phyloP scores from a whole-genome alignment of 2,329 filamentous ascomycete species.

The Didymella arachidicola region DNA sequence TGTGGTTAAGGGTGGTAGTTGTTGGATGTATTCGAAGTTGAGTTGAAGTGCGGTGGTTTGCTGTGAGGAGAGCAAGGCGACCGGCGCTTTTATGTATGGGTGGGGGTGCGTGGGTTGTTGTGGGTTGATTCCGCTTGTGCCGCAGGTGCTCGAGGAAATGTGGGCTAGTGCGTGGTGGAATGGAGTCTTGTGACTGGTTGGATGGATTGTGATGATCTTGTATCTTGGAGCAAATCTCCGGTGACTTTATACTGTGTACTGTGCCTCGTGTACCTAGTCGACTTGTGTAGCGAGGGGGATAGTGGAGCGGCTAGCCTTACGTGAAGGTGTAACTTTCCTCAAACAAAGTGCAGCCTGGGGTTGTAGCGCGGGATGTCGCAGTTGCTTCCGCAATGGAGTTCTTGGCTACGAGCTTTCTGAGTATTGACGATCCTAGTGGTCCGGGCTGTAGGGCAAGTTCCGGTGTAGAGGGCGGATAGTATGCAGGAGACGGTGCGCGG shows the following conservation, averaged over 20 bases:
- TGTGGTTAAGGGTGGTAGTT: constrained; percentile 17
- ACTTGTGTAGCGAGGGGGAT: constrained; percentile 18
- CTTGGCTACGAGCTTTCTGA: constrained; percentile 32
- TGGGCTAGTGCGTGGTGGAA: constrained; percentile 38
- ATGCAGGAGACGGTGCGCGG: constrained; percentile 19
- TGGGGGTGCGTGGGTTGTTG: constrained; percentile 17
- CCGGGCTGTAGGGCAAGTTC: constrained; percentile 26
- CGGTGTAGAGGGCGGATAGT: constrained; percentile 27
- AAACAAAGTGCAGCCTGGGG: constrained; percentile 19
- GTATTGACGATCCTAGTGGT: constrained; percentile 30
- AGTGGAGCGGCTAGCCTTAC: constrained; percentile 23
- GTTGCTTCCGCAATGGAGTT: constrained; percentile 29
- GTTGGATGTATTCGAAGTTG: constrained; percentile 17
- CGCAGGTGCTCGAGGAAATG: constrained; percentile 29
- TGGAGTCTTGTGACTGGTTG: constrained; percentile 36
- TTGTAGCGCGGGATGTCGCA: constrained; percentile 46
- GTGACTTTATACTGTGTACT: constrained; percentile 30
- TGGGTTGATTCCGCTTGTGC: constrained; percentile 28
- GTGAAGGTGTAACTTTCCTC: constrained; percentile 19
- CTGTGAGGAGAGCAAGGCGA: constrained; percentile 15
- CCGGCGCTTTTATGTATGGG: constrained; percentile 29
- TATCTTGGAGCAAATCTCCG: constrained; percentile 20
- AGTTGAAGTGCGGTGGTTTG: constrained; percentile 11
- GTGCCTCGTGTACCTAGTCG: constrained; percentile 7
- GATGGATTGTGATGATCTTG: constrained; percentile 22